These are phyloP conservation scores for Priceomyces medius DNA, from an alignment of 805 yeast species.

Conservation along the genomic window DNA sequence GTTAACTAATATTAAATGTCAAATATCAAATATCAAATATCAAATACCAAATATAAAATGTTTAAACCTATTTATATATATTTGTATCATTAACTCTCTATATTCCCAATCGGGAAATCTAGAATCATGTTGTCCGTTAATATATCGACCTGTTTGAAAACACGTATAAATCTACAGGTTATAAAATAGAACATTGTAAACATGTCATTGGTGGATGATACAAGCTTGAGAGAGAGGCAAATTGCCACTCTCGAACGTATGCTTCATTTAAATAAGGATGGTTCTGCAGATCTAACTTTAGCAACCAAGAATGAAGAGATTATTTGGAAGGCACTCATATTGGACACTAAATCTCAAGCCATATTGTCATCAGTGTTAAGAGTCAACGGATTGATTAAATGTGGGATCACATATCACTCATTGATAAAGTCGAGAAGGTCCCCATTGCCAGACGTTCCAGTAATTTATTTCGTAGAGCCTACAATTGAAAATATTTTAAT, in stretches of 20 bases:
- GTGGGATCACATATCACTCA: conserved; percentile 91
- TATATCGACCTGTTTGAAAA: conserved; percentile 1
- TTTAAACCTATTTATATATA: neutral
- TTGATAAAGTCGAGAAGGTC: conserved; percentile 69
- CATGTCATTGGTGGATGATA: conserved; percentile 14
- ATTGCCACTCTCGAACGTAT: conserved; percentile 61
- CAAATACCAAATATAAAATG: neutral
- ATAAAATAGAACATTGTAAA: neutral
- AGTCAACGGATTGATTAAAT: conserved; percentile 83
- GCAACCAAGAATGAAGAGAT: conserved; percentile 63
- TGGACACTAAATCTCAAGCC: conserved; percentile 79
- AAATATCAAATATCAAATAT: neutral
- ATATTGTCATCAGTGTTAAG: conserved; percentile 88
- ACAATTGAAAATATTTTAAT: conserved; percentile 68
- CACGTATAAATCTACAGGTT: conserved; percentile 3
- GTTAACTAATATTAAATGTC: neutral
- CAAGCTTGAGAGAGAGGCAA: conserved; percentile 25
- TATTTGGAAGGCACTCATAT: conserved; percentile 86
- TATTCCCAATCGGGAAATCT: conserved; percentile 6
- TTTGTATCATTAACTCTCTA: neutral
- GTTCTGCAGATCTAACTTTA: conserved; percentile 52
- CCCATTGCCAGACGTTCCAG: conserved; percentile 94
- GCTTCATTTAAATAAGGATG: conserved; percentile 76
- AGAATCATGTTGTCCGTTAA: neutral
- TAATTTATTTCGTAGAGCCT: conserved; percentile 87